These are phyloP conservation scores for Exophiala aquamarina DNA, from an alignment of 2,329 filamentous ascomycete species.

Conservation along the genomic window DNA sequence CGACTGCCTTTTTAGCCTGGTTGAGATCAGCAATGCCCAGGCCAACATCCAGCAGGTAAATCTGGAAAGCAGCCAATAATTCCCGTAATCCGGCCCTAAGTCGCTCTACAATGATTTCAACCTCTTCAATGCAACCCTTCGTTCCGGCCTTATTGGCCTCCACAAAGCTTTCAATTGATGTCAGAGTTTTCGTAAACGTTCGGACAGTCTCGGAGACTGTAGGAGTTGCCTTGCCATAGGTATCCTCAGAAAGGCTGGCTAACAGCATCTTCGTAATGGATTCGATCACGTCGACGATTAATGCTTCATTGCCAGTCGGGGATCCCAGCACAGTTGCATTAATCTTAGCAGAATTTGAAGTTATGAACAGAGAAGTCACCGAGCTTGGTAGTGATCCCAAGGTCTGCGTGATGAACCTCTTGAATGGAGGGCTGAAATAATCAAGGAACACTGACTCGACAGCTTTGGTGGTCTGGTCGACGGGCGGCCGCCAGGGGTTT, in stretches of 20 bases:
- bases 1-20: slow-evolving; percentile 66
- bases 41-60: slow-evolving; percentile 70
- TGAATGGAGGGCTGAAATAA: no score
- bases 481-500: slow-evolving; percentile 42
- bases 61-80: slow-evolving; percentile 70
- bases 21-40: slow-evolving; percentile 70
- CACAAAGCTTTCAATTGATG: slow-evolving; percentile 68
- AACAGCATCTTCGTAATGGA: slow-evolving; percentile 69
- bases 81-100: slow-evolving; percentile 65
- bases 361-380: slow-evolving; percentile 60
- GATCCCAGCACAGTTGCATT: slow-evolving; percentile 69
- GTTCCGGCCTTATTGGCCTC: slow-evolving; percentile 55
- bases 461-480: slow-evolving; percentile 34
- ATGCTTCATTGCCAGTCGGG: slow-evolving; percentile 67
- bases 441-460: slow-evolving; percentile 29
- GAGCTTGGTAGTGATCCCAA: no score
- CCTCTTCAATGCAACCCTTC: slow-evolving; percentile 50
- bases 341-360: slow-evolving; percentile 66
- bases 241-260: slow-evolving; percentile 75
- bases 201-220: slow-evolving; percentile 75
- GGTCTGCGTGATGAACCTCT: no score
- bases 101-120: slow-evolving; percentile 67
- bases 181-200: slow-evolving; percentile 68
- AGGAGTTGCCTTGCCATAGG: slow-evolving; percentile 79
- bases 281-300: slow-evolving; percentile 71